Conservation (phyloP, 176 grass and related monocot genomes). For the Olyra latifolia region DNA sequence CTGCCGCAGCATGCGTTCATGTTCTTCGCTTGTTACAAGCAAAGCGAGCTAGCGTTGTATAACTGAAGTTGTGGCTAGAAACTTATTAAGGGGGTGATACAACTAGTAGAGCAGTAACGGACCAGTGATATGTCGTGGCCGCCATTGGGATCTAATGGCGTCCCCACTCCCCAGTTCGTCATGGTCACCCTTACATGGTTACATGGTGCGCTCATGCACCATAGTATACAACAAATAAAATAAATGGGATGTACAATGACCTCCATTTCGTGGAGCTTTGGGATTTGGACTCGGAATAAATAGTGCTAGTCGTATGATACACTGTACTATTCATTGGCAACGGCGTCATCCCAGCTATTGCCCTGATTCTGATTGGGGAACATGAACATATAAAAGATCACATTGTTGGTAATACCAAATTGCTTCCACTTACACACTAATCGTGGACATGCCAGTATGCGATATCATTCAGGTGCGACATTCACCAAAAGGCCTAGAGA, state of each 20-base stretch:
- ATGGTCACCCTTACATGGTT: not conserved
- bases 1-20: conserved; percentile 10
- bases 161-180: not conserved
- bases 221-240: not conserved
- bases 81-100: not conserved
- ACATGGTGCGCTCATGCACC: no score
- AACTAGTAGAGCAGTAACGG: not conserved
- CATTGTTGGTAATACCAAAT: not conserved
- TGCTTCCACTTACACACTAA: not conserved
- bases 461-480: not conserved
- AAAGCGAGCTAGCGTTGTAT: not conserved
- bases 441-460: no score
- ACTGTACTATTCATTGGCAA: not conserved
- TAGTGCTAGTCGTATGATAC: not conserved
- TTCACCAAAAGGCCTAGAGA: not conserved
- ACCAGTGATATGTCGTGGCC: not conserved
- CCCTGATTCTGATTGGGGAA: not conserved
- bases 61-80: conserved; percentile 20
- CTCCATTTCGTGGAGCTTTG: not conserved
- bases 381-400: not conserved
- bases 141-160: not conserved
- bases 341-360: not conserved
- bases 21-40: not conserved
- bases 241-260: not conserved
- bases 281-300: not conserved